Percentiles rank a stretch among this genome's conserved stretches.
These are phyloP conservation scores for Thyridium curvatum DNA, from an alignment of 2,329 filamentous ascomycete species.

Conservation along the genomic window DNA sequence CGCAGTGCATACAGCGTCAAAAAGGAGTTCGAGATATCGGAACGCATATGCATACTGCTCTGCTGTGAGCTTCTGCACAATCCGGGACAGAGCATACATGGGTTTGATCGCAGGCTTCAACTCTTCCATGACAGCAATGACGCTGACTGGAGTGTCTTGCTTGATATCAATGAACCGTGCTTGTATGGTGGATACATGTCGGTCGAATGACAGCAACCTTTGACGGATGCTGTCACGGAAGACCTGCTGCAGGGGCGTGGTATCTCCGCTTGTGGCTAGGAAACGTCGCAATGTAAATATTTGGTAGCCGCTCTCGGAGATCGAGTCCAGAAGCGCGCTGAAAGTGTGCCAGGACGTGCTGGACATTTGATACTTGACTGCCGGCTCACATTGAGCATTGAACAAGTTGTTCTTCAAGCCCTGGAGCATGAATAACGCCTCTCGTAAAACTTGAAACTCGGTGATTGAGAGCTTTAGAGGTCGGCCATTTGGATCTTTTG, in stretches of 20 bases:
- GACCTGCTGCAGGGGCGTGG: conserved; percentile 58
- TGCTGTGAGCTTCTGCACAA: conserved; percentile 52
- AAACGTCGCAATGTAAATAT: conserved; percentile 24
- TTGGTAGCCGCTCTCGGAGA: conserved; percentile 34
- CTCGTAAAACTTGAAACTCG: conserved; percentile 68
- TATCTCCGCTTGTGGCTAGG: conserved; percentile 34
- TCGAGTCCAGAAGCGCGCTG: conserved; percentile 37
- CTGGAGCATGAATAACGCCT: conserved; percentile 79
- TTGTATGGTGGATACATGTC: conserved; percentile 52
- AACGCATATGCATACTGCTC: conserved; percentile 50
- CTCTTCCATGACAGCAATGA: conserved; percentile 55
- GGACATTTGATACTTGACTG: conserved; percentile 36
- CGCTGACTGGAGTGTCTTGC: conserved; percentile 55
- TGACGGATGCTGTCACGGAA: conserved; percentile 59
- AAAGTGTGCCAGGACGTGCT: conserved; percentile 45
- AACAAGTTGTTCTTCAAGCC: conserved; percentile 74
- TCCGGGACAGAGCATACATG: conserved; percentile 52
- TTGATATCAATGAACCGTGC: conserved; percentile 48
- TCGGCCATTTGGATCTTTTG: conserved; percentile 13
- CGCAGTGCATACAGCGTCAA: conserved; percentile 59
- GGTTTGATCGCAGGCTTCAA: conserved; percentile 46
- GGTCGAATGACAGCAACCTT: conserved; percentile 53
- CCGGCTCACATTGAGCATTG: conserved; percentile 29
- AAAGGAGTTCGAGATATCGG: conserved; percentile 73
- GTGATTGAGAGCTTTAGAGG: conserved; percentile 44